These are phyloP conservation scores for Chalaropsis ovoidea DNA, from an alignment of 2,329 filamentous ascomycete genomes.

Conservation along the genomic window DNA sequence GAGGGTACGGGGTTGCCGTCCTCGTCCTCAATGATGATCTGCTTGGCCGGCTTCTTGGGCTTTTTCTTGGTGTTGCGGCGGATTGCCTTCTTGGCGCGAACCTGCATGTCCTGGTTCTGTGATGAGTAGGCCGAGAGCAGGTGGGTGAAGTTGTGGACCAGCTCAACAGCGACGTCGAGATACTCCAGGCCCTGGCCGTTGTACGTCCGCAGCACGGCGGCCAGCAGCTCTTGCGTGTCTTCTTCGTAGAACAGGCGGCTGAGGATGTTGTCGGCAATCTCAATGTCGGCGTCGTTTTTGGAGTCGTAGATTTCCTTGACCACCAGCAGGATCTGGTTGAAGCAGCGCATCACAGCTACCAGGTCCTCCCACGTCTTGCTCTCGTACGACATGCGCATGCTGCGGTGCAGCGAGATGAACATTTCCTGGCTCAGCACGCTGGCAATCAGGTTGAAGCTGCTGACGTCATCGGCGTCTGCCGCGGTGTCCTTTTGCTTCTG, in stretches of 20 bases:
- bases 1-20: slow-evolving; percentile 16
- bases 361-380: slow-evolving; percentile 80
- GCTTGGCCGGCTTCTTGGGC: slow-evolving; percentile 34
- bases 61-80: slow-evolving; percentile 60
- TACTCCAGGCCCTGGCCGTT: slow-evolving; percentile 92
- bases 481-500: background rate
- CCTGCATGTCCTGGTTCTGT: slow-evolving; percentile 86
- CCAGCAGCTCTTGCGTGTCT: slow-evolving; percentile 77
- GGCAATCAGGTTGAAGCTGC: slow-evolving; percentile 78
- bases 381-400: slow-evolving; percentile 68
- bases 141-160: slow-evolving; percentile 81
- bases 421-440: slow-evolving; percentile 89
- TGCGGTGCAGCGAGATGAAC: slow-evolving; percentile 76
- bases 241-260: slow-evolving; percentile 98
- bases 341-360: slow-evolving; percentile 81
- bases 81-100: slow-evolving; percentile 67
- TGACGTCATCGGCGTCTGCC: slow-evolving; percentile 43
- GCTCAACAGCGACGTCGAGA: slow-evolving; percentile 80
- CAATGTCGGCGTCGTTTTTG: slow-evolving; percentile 80
- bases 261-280: slow-evolving; percentile 94
- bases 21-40: slow-evolving; percentile 20
- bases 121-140: slow-evolving; percentile 91
- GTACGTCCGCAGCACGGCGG: slow-evolving; percentile 71
- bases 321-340: slow-evolving; percentile 85
- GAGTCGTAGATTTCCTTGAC: slow-evolving; percentile 87